Conservation (phyloP, 2,329 filamentous ascomycete species). For the Fusarium illudens region DNA sequence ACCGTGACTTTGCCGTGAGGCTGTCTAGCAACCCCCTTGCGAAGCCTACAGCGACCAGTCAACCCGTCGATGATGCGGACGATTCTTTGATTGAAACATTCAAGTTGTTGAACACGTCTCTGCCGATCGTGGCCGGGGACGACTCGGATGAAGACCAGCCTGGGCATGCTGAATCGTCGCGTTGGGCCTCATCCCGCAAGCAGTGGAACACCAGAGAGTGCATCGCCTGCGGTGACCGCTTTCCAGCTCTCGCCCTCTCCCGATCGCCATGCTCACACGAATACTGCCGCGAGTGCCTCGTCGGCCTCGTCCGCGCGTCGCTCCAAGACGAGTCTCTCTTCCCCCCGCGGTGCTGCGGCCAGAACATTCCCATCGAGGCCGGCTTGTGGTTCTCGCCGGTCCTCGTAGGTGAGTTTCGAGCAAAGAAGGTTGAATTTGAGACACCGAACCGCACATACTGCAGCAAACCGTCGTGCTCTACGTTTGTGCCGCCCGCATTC, state of each 20-base stretch:
- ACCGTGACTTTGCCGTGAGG: slow-evolving; percentile 3
- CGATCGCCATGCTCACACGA: slow-evolving; percentile 53
- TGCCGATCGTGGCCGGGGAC: background rate
- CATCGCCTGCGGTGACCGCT: slow-evolving; percentile 1
- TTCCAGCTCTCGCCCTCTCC: background rate
- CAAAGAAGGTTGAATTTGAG: slow-evolving; percentile 59
- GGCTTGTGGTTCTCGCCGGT: slow-evolving; percentile 47
- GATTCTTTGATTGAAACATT: slow-evolving; percentile 4
- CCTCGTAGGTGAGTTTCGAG: slow-evolving; percentile 49
- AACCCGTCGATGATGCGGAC: background rate
- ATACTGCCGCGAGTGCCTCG: slow-evolving; percentile 62
- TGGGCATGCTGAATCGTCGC: background rate
- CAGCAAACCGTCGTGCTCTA: slow-evolving; percentile 51
- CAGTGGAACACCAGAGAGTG: background rate
- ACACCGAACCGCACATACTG: slow-evolving; percentile 63
- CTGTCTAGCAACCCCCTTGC: background rate
- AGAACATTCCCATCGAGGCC: slow-evolving; percentile 50
- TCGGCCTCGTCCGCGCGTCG: slow-evolving; percentile 52
- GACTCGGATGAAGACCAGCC: fast-evolving
- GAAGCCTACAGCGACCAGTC: fast-evolving
- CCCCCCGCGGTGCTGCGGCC: slow-evolving; percentile 62
- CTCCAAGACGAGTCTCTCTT: slow-evolving; percentile 61
- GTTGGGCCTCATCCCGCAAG: background rate
- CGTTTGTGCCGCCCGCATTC: slow-evolving; percentile 53
- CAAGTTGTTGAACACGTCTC: background rate